Evolutionary conservation across 805 yeast genomes (phyloP).

Genomic region (Clavispora fructus): DNA sequence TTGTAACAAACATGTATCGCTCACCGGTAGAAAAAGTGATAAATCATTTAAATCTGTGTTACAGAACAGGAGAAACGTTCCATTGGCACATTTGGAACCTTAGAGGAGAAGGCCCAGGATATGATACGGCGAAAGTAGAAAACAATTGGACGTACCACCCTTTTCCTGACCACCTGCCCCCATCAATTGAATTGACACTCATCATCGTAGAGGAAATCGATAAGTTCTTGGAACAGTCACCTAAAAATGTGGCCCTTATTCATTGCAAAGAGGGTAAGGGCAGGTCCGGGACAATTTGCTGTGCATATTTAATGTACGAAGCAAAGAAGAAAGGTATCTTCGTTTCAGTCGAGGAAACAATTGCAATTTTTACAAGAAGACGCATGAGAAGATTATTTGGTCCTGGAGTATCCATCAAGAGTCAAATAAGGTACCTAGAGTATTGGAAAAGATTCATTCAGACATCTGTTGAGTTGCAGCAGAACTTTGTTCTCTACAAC

Average conservation of each 20-base stretch:
- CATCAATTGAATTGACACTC: slow-evolving; percentile 53
- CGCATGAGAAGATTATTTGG: slow-evolving; percentile 57
- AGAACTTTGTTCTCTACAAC: slow-evolving; percentile 6
- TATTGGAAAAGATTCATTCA: slow-evolving; percentile 40
- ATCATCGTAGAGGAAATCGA: slow-evolving; percentile 41
- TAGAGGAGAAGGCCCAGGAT: slow-evolving; percentile 49
- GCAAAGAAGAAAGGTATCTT: slow-evolving; percentile 7
- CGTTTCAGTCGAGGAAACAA: slow-evolving; percentile 40
- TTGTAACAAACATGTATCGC: slow-evolving; percentile 42
- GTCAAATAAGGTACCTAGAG: slow-evolving; percentile 62
- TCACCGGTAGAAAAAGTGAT: slow-evolving; percentile 34
- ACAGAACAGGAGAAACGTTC: slow-evolving; percentile 39
- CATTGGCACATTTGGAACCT: slow-evolving; percentile 76
- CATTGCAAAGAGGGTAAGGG: slow-evolving; percentile 95
- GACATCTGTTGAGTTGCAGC: slow-evolving; percentile 1
- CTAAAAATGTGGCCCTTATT: slow-evolving; percentile 53
- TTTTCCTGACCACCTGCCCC: slow-evolving; percentile 75
- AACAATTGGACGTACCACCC: slow-evolving; percentile 34
- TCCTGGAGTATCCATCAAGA: slow-evolving; percentile 63
- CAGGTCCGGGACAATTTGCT: slow-evolving; percentile 71
- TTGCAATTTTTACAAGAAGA: slow-evolving; percentile 45
- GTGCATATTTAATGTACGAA: slow-evolving; percentile 61
- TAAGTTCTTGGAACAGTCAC: slow-evolving; percentile 28
- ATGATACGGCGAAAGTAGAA: slow-evolving; percentile 6
- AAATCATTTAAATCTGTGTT: slow-evolving; percentile 42